phyloP scores from a whole-genome alignment of 192 early-diverging fungal species.

The Linnemannia exigua region DNA sequence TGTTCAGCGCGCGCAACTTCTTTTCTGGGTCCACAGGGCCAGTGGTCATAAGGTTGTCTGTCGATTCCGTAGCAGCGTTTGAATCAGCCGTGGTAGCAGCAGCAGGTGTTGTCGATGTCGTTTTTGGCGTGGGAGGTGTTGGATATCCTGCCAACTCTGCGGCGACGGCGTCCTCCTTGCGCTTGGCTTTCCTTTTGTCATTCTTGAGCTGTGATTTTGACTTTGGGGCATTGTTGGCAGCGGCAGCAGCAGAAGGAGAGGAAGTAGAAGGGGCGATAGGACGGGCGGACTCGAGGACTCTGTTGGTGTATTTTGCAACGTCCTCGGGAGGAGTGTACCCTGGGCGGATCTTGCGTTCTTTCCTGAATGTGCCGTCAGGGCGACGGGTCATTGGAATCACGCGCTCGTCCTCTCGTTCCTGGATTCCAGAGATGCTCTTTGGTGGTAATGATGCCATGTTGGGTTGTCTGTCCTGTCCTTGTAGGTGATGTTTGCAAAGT shows the following conservation, averaged over 20 bases:
- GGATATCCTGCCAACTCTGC: background rate
- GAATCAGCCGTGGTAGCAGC: background rate
- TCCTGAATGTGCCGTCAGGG: constrained; percentile 77
- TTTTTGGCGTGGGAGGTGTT: background rate
- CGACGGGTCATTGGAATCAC: constrained; percentile 74
- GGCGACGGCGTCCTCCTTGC: constrained; percentile 39
- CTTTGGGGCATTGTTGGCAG: constrained; percentile 28
- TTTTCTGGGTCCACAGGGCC: constrained; percentile 56
- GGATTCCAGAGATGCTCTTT: constrained; percentile 41
- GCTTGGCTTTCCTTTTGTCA: constrained; percentile 62
- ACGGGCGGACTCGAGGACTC: constrained; percentile 54
- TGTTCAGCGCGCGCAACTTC: constrained; percentile 72
- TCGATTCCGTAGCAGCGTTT: background rate
- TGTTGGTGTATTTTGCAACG: constrained; percentile 73
- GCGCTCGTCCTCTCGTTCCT: constrained; percentile 59
- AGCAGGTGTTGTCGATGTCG: background rate
- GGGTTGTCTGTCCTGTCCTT: background rate
- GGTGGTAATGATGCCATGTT: background rate
- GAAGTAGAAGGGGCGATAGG: constrained; percentile 20
- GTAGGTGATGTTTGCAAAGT: background rate
- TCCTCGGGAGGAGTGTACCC: constrained; percentile 80
- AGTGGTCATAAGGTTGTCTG: background rate
- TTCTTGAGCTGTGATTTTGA: constrained; percentile 66
- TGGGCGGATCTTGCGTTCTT: constrained; percentile 77
- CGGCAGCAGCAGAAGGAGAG: background rate